A percentile compares a stretch with the other conserved stretches of the same genome.
Conservation (phyloP, 2,329 filamentous ascomycete genomes). For the Pseudogymnoascus sp. region DNA sequence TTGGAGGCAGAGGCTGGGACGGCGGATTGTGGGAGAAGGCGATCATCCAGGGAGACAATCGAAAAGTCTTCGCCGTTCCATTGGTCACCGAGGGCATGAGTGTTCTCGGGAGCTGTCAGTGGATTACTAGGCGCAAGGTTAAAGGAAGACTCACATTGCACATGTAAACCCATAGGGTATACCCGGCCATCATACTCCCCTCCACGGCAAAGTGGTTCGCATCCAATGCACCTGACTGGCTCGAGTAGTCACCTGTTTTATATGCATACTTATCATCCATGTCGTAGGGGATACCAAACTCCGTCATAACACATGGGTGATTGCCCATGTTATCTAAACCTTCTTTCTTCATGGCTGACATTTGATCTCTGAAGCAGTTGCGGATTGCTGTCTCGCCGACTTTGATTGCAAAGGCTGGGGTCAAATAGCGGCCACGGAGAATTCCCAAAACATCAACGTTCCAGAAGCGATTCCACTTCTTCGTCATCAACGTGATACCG, state of each 20-base stretch:
- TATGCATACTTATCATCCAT: slow-evolving; percentile 98
- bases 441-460: slow-evolving; percentile 95
- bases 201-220: slow-evolving; percentile 93
- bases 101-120: slow-evolving; percentile 49
- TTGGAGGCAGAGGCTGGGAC: slow-evolving; percentile 36
- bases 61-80: slow-evolving; percentile 98
- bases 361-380: slow-evolving; percentile 84
- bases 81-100: slow-evolving; percentile 79
- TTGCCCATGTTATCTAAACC: slow-evolving; percentile 81
- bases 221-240: slow-evolving; percentile 85
- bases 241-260: slow-evolving; percentile 89
- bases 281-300: slow-evolving; percentile 96
- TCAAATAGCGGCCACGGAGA: slow-evolving; percentile 77
- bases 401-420: slow-evolving; percentile 85
- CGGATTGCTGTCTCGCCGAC: slow-evolving; percentile 89
- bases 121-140: slow-evolving; percentile 4
- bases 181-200: slow-evolving; percentile 73
- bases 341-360: slow-evolving; percentile 74
- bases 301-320: slow-evolving; percentile 82
- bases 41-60: slow-evolving; percentile 80
- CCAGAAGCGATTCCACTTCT: slow-evolving; percentile 97
- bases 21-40: slow-evolving; percentile 45
- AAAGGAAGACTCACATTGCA: slow-evolving; percentile 45
- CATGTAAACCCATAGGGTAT: slow-evolving; percentile 83
- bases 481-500: slow-evolving; percentile 91